phyloP scores from a whole-genome alignment of 2,329 filamentous ascomycete species.

The Volutella citrinella region DNA sequence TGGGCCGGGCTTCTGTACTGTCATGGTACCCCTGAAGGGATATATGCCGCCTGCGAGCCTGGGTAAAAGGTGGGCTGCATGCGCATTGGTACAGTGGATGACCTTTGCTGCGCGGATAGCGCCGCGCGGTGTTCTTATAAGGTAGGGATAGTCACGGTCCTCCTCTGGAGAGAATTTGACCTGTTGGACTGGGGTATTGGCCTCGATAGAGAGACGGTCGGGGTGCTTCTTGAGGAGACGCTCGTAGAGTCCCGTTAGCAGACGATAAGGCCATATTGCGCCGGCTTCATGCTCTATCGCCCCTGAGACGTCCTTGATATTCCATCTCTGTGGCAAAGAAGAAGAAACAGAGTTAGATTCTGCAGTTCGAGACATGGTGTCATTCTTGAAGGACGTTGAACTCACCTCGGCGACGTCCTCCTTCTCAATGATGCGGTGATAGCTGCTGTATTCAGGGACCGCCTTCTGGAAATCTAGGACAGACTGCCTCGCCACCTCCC shows the following conservation, averaged over 20 bases:
- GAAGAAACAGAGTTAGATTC: conserved; percentile 1
- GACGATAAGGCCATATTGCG: conserved; percentile 46
- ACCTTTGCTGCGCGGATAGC: conserved; percentile 43
- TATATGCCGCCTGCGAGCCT: conserved; percentile 41
- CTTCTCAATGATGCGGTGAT: conserved; percentile 16
- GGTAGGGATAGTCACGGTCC: conserved; percentile 31
- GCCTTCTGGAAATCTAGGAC: conserved; percentile 15
- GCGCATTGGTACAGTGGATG: conserved; percentile 56
- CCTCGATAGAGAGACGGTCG: conserved; percentile 32
- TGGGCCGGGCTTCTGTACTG: conserved; percentile 40
- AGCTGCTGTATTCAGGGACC: conserved; percentile 12
- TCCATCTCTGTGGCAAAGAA: conserved; percentile 16
- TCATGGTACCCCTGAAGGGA: conserved; percentile 45
- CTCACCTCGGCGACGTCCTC: conserved; percentile 18
- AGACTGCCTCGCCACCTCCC: conserved; percentile 12
- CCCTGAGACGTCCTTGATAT: conserved; percentile 25
- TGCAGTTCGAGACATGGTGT: neutral
- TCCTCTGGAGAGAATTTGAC: conserved; percentile 11
- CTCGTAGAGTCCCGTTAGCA: conserved; percentile 40
- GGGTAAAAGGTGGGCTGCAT: conserved; percentile 48
- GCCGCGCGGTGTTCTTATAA: conserved; percentile 43
- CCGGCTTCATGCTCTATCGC: conserved; percentile 41
- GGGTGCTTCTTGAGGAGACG: conserved; percentile 31
- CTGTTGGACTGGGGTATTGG: conserved; percentile 29
- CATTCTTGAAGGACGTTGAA: neutral